Evolutionary conservation across 2,329 filamentous ascomycete genomes (phyloP).

Genomic region (Claviceps cyperi): DNA sequence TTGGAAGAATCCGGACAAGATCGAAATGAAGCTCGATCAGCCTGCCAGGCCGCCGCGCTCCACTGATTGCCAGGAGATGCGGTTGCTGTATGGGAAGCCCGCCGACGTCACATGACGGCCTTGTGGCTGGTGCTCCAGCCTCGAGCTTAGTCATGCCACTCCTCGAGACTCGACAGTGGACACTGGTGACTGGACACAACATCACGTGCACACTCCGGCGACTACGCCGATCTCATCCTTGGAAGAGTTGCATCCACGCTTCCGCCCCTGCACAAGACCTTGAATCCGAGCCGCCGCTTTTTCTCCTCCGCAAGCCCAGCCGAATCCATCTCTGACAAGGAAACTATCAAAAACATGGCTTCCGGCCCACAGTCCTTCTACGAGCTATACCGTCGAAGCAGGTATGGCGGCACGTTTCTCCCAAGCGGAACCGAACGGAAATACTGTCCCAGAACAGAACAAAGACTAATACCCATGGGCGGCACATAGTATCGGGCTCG

Average conservation of each 20-base stretch:
- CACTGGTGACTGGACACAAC: background rate
- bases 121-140: background rate
- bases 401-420: constrained; percentile 40
- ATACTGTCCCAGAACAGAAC: background rate
- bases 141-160: background rate
- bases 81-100: background rate
- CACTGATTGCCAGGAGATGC: background rate
- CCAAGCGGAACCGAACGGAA: background rate
- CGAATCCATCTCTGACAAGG: background rate
- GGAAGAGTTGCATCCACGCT: too few relatives aligned
- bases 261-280: background rate
- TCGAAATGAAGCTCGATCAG: background rate
- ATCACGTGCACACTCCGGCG: background rate
- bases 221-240: background rate
- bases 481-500: constrained; percentile 64
- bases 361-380: constrained; percentile 51
- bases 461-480: background rate
- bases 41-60: background rate
- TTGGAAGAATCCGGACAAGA: background rate
- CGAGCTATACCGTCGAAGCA: constrained; percentile 96
- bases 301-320: background rate
- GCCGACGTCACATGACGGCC: constrained; percentile 24
- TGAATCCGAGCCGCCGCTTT: background rate
- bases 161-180: background rate
- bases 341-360: constrained; percentile 24